A percentile compares a stretch with the other conserved stretches of the same genome.
phyloP scores from a whole-genome alignment of 345 rosid genomes.

The Lepidium sativum region DNA sequence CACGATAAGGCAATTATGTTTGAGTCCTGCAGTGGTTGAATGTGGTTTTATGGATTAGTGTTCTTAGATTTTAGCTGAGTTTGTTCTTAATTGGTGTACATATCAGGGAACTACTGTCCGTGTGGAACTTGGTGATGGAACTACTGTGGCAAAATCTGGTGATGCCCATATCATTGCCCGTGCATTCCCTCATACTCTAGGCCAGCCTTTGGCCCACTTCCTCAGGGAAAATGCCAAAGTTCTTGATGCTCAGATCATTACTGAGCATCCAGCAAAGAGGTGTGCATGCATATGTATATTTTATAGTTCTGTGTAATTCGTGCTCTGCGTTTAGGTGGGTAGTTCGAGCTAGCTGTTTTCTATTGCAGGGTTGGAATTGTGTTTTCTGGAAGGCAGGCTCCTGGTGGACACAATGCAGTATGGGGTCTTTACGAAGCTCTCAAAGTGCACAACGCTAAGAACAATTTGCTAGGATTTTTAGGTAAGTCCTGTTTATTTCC shows the following conservation, averaged over 20 bases:
- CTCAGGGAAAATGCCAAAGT: slow-evolving; percentile 78
- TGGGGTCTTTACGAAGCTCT: slow-evolving; percentile 89
- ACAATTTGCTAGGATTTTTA: slow-evolving; percentile 71
- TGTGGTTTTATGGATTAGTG: neutral
- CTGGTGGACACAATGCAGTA: slow-evolving; percentile 92
- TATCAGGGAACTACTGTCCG: slow-evolving; percentile 90
- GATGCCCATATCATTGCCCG: slow-evolving; percentile 56
- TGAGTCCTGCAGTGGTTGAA: neutral
- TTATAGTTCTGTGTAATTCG: neutral
- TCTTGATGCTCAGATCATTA: slow-evolving; percentile 84
- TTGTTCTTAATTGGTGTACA: neutral
- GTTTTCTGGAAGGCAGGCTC: slow-evolving; percentile 95
- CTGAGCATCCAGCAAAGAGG: slow-evolving; percentile 74
- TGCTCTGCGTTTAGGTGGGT: neutral
- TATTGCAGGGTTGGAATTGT: slow-evolving; percentile 75
- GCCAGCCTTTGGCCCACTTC: slow-evolving; percentile 91
- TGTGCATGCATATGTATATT: slow-evolving; percentile 9
- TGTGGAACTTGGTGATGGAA: slow-evolving; percentile 84
- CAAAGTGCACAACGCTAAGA: slow-evolving; percentile 63
- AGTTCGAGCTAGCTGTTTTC: neutral
- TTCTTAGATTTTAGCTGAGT: neutral
- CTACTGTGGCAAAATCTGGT: slow-evolving; percentile 51
- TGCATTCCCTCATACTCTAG: slow-evolving; percentile 68
- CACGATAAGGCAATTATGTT: neutral
- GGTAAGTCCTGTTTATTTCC: slow-evolving; percentile 35